A percentile compares a stretch with the other conserved stretches of the same genome.
Conservation (phyloP, 495 filamentous ascomycete species). For the Penicillium samsonianum region DNA sequence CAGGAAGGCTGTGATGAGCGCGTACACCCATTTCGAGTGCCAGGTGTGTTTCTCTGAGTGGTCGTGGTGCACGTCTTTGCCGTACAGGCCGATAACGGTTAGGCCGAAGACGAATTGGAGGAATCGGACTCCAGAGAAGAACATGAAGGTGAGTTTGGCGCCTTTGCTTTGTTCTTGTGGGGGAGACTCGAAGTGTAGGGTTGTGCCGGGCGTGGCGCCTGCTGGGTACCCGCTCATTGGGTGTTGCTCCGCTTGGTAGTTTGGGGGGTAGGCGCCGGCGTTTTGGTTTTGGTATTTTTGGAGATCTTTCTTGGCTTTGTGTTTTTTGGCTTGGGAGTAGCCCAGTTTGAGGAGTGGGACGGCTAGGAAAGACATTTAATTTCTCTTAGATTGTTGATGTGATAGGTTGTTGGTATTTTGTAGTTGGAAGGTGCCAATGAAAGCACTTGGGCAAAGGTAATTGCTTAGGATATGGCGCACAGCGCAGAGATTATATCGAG, state of each 20-base stretch:
- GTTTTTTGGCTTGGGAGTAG: conserved; percentile 35
- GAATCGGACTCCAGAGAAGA: conserved; percentile 57
- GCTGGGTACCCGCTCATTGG: conserved; percentile 27
- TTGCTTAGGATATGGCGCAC: conserved; percentile 5
- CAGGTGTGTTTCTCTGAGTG: conserved; percentile 47
- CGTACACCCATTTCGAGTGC: conserved; percentile 77
- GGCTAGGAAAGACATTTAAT: conserved; percentile 34
- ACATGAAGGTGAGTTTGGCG: conserved; percentile 16
- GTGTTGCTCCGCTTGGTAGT: conserved; percentile 17
- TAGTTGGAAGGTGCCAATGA: neutral
- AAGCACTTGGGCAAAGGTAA: neutral
- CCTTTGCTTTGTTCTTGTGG: conserved; percentile 17
- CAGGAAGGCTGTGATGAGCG: conserved; percentile 63
- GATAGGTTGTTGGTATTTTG: neutral
- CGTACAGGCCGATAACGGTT: conserved; percentile 78
- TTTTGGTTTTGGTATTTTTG: conserved; percentile 28
- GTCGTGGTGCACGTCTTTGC: conserved; percentile 63
- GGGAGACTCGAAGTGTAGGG: conserved; percentile 16
- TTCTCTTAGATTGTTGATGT: conserved; percentile 14
- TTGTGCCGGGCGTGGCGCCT: conserved; percentile 22
- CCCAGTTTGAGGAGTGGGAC: conserved; percentile 35
- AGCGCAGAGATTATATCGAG: conserved; percentile 9
- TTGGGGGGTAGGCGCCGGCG: conserved; percentile 13
- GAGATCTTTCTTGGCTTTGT: conserved; percentile 33
- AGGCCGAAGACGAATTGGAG: conserved; percentile 73